These are phyloP conservation scores for Cryphonectria radicalis DNA, from an alignment of 2,329 filamentous ascomycete genomes.

Conservation along the genomic window DNA sequence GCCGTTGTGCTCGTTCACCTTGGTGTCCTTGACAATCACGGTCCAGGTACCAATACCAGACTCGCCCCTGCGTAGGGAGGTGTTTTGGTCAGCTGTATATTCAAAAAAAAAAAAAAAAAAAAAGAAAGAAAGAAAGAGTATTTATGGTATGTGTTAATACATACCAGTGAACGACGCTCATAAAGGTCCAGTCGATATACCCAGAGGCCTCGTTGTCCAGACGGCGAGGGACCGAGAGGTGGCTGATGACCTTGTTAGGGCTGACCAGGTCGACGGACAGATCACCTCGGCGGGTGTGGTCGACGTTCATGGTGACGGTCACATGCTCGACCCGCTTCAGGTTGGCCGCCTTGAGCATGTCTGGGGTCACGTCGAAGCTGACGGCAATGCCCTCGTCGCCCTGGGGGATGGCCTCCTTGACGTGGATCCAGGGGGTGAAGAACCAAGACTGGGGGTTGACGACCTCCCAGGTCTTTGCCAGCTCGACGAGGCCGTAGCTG, in stretches of 20 bases:
- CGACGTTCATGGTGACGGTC: constrained; percentile 95
- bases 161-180: constrained; percentile 96
- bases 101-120: too few relatives aligned
- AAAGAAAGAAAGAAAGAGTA: too few relatives aligned
- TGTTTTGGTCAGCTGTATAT: constrained; percentile 37
- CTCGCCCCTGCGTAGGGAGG: constrained; percentile 71
- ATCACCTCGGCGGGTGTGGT: constrained; percentile 86
- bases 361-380: constrained; percentile 78
- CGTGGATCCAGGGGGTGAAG: constrained; percentile 90
- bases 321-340: constrained; percentile 89
- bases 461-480: constrained; percentile 80
- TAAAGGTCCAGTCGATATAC: constrained; percentile 97
- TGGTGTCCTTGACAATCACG: constrained; percentile 83
- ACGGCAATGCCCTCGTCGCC: constrained; percentile 79
- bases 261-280: constrained; percentile 90
- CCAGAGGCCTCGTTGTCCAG: constrained; percentile 69
- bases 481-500: constrained; percentile 81
- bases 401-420: constrained; percentile 84
- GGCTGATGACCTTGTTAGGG: constrained; percentile 78
- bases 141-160: constrained; percentile 36
- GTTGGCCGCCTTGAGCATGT: constrained; percentile 82
- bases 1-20: constrained; percentile 76
- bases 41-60: constrained; percentile 88
- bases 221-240: constrained; percentile 77
- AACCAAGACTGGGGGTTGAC: constrained; percentile 97